phyloP scores from a whole-genome alignment of 2,329 filamentous ascomycete genomes.

The Whalleya microplaca region DNA sequence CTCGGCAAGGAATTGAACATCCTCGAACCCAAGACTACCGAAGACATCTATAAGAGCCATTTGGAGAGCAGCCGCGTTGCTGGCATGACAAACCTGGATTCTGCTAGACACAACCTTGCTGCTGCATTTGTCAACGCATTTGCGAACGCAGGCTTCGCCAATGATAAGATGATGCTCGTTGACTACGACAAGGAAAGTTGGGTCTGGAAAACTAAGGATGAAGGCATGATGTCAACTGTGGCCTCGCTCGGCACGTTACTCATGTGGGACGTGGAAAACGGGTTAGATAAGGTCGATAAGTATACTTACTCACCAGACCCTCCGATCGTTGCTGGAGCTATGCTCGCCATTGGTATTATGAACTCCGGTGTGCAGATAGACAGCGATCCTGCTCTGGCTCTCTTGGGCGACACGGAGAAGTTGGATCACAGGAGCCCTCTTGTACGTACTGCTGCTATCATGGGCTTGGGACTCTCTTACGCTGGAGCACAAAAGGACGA shows the following conservation, averaged over 20 bases:
- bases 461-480: conserved; percentile 94
- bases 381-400: conserved; percentile 84
- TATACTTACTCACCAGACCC: conserved; percentile 87
- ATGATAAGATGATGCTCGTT: conserved; percentile 97
- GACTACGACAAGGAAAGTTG: conserved; percentile 88
- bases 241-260: conserved; percentile 91
- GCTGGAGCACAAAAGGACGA: conserved; percentile 93
- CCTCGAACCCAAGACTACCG: conserved; percentile 91
- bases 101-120: conserved; percentile 91
- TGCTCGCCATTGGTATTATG: conserved; percentile 93
- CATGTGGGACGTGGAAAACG: conserved; percentile 91
- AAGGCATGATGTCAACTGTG: conserved; percentile 95
- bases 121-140: conserved; percentile 97
- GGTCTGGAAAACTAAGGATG: conserved; percentile 99
- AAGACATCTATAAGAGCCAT: conserved; percentile 99
- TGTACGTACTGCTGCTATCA: conserved; percentile 83
- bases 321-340: conserved; percentile 84
- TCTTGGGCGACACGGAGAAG: conserved; percentile 80
- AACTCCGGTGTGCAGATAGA: conserved; percentile 91
- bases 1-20: conserved; percentile 96
- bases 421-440: conserved; percentile 77
- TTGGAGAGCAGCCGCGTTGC: conserved; percentile 93
- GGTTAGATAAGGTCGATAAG: conserved; percentile 90
- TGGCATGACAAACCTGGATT: conserved; percentile 92
- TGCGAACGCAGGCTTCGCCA: conserved; percentile 91